Conservation (phyloP, 331 rosid species). For the Rhamnella rubrinervis region DNA sequence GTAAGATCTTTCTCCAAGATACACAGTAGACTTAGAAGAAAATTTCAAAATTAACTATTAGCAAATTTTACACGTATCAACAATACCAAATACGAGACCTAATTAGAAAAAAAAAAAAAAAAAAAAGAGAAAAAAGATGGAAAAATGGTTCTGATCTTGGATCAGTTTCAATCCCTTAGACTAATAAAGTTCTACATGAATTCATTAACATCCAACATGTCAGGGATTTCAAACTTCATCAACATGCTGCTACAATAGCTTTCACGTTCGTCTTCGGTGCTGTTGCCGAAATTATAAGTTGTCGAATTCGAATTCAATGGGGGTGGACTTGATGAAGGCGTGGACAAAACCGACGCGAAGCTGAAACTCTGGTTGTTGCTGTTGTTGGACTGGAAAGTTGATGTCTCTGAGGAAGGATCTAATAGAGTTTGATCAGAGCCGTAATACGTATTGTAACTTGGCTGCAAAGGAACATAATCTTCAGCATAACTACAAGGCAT, state of each 20-base stretch:
- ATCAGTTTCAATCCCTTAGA: conserved; percentile 20
- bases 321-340: conserved; percentile 69
- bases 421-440: conserved; percentile 29
- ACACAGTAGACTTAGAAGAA: conserved; percentile 19
- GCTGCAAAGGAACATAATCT: conserved; percentile 33
- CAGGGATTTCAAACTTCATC: conserved; percentile 63
- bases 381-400: conserved; percentile 41
- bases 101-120: no score
- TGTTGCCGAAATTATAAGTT: conserved; percentile 41
- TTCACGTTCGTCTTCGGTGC: conserved; percentile 77
- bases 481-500: conserved; percentile 22
- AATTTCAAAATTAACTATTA: conserved; percentile 29
- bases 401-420: conserved; percentile 43
- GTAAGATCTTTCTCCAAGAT: conserved; percentile 22
- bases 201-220: conserved; percentile 52
- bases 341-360: conserved; percentile 52
- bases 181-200: conserved; percentile 41
- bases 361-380: conserved; percentile 42
- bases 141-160: conserved; percentile 9
- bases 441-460: conserved; percentile 31
- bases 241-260: conserved; percentile 67
- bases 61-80: conserved; percentile 40
- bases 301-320: conserved; percentile 74
- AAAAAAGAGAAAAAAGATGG: no score
- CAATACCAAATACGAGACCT: conserved; percentile 3